Evolutionary conservation across 257 asterid genomes (phyloP).

Genomic region (Fraxinus pennsylvanica): DNA sequence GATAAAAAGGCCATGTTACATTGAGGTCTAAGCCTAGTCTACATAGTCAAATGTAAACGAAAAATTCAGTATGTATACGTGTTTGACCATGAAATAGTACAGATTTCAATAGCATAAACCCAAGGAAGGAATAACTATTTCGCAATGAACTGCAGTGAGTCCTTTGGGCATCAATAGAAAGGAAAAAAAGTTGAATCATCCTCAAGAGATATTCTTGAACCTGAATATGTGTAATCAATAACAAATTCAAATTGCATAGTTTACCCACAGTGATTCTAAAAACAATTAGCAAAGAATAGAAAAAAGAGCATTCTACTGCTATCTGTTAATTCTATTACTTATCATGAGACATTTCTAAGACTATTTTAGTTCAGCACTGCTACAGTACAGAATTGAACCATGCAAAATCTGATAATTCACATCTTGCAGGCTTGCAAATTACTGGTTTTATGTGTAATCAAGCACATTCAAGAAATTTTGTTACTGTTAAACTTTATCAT

Average conservation of each 20-base stretch:
- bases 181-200: neutral
- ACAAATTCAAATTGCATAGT: neutral
- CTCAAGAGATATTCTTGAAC: neutral
- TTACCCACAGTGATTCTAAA: neutral
- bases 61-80: neutral
- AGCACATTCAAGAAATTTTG: neutral
- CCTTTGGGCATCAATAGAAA: neutral
- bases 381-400: no score
- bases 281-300: no score
- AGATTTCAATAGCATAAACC: no score
- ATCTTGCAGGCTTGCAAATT: no score
- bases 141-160: neutral
- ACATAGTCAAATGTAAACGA: neutral
- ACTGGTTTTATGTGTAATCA: no score
- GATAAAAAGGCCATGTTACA: neutral
- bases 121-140: neutral
- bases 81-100: neutral
- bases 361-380: no score
- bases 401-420: no score
- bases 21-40: neutral
- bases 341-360: no score
- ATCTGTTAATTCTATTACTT: no score
- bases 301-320: no score
- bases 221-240: neutral
- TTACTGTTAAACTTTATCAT: neutral